These are phyloP conservation scores for Puccinia novopanici DNA, from an alignment of 1,284 basidiomycete genomes.

Conservation along the genomic window DNA sequence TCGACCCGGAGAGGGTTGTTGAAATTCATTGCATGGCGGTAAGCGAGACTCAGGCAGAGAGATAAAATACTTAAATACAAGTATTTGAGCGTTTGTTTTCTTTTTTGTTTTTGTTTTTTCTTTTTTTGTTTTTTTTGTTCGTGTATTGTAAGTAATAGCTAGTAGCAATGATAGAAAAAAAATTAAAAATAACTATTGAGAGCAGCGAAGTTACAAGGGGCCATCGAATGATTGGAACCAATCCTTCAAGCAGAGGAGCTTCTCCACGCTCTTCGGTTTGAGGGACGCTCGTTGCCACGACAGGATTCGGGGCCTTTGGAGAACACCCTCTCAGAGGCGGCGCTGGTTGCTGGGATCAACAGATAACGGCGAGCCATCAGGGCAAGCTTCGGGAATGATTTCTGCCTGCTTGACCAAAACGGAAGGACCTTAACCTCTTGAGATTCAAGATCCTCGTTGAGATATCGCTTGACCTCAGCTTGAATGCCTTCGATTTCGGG, in stretches of 20 bases:
- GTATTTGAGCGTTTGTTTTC: too few species aligned
- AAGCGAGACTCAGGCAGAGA: too few species aligned
- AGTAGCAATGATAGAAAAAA: too few species aligned
- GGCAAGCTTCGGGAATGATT: background rate
- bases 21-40: too few species aligned
- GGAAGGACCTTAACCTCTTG: background rate
- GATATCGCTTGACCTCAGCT: background rate
- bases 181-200: too few species aligned
- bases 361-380: background rate
- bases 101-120: too few species aligned
- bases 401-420: background rate
- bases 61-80: too few species aligned
- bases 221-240: constrained; percentile 3
- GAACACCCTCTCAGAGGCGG: background rate
- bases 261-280: background rate
- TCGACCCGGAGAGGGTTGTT: too few species aligned
- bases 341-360: constrained; percentile 8
- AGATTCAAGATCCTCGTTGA: background rate
- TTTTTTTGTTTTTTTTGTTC: too few species aligned
- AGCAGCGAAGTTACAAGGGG: too few species aligned
- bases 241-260: constrained; percentile 1
- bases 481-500: background rate
- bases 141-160: too few species aligned
- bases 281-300: background rate
- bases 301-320: constrained; percentile 1